These are phyloP conservation scores for Stagonosporopsis chrysanthemi DNA, from an alignment of 2,329 filamentous ascomycete genomes.

Conservation along the genomic window DNA sequence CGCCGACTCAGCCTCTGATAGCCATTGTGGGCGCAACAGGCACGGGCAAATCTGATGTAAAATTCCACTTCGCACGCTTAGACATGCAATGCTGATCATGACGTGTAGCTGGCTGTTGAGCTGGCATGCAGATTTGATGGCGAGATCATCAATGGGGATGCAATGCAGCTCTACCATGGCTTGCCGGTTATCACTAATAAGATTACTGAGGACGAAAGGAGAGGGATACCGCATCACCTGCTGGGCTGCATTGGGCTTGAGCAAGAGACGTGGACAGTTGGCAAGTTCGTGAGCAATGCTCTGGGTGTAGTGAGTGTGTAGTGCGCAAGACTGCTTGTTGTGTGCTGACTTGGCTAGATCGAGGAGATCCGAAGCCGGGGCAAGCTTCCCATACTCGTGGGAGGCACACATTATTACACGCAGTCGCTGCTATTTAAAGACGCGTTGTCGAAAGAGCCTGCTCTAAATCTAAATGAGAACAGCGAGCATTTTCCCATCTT, in stretches of 20 bases:
- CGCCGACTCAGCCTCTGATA: conserved; percentile 66
- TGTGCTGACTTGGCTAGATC: conserved; percentile 58
- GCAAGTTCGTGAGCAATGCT: conserved; percentile 76
- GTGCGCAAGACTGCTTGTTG: fast-evolving
- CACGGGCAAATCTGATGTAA: conserved; percentile 90
- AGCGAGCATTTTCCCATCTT: conserved; percentile 69
- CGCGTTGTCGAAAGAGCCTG: conserved; percentile 62
- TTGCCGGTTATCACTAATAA: conserved; percentile 97
- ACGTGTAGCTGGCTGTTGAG: conserved; percentile 81
- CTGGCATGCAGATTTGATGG: conserved; percentile 84
- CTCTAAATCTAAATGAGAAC: conserved; percentile 36
- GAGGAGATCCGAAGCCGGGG: conserved; percentile 79
- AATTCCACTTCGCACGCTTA: conserved; percentile 18
- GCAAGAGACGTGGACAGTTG: conserved; percentile 83
- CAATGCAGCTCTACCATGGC: conserved; percentile 95
- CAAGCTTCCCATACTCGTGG: conserved; percentile 86
- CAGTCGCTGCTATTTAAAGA: conserved; percentile 87
- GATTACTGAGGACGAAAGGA: conserved; percentile 75
- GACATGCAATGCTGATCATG: conserved; percentile 46
- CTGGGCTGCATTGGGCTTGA: conserved; percentile 79
- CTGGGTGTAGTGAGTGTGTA: conserved; percentile 55
- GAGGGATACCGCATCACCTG: conserved; percentile 85
- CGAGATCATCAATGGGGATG: conserved; percentile 96
- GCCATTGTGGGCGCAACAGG: conserved; percentile 89
- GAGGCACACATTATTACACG: conserved; percentile 94